Evolutionary conservation across 495 filamentous ascomycete species (phyloP).

Genomic region (Penicillium riverlandense): DNA sequence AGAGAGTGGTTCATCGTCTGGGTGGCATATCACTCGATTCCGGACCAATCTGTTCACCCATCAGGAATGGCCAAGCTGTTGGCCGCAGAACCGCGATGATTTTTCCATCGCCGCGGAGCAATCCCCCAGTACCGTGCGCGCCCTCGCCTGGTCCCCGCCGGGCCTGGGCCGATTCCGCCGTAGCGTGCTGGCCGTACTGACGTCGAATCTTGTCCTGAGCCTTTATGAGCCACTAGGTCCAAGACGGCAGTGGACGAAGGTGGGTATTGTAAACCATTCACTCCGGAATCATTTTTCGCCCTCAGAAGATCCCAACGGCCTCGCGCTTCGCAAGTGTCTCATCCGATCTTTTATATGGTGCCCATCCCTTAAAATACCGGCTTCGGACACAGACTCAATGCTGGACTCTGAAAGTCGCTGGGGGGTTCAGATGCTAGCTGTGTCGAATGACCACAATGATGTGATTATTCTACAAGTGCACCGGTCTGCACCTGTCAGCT

Average conservation of each 20-base stretch:
- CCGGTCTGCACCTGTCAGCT: constrained; percentile 1
- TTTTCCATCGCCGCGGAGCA: constrained; percentile 61
- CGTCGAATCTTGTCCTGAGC: constrained; percentile 47
- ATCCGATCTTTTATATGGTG: constrained; percentile 40
- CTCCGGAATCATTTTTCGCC: constrained; percentile 17
- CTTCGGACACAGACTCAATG: not conserved
- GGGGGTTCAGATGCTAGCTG: constrained; percentile 30
- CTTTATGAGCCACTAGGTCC: constrained; percentile 35
- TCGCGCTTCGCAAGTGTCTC: constrained; percentile 16
- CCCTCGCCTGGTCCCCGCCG: constrained; percentile 53
- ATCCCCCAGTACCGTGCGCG: constrained; percentile 44
- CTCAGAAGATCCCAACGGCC: constrained; percentile 3
- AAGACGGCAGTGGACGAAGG: constrained; percentile 36
- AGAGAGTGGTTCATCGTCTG: constrained; percentile 5
- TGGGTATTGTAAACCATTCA: constrained; percentile 33
- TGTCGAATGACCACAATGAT: constrained; percentile 39
- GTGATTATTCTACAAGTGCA: constrained; percentile 21
- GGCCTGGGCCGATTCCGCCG: constrained; percentile 52
- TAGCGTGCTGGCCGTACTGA: constrained; percentile 52
- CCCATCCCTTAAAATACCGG: constrained; percentile 22
- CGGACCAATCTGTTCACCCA: constrained; percentile 44
- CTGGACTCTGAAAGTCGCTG: constrained; percentile 26
- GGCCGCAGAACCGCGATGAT: constrained; percentile 34
- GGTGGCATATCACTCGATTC: constrained; percentile 37
- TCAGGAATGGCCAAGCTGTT: constrained; percentile 44